Evolutionary conservation across 345 rosid species (phyloP).

Genomic region (Anastatica hierochuntica): DNA sequence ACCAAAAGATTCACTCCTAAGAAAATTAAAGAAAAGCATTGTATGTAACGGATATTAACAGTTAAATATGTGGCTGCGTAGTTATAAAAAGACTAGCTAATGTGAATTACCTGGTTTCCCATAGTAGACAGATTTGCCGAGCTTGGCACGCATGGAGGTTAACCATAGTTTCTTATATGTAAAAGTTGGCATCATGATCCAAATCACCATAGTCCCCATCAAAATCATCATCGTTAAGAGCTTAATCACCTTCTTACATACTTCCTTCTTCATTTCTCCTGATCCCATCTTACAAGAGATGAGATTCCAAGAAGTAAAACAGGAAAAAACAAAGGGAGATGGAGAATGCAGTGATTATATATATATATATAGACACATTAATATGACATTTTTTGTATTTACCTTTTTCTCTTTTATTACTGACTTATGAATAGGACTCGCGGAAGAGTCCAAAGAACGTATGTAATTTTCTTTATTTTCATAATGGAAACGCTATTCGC

Average conservation of each 20-base stretch:
- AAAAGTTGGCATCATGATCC: conserved; percentile 60
- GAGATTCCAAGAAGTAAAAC: neutral
- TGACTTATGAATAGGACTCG: too few relatives aligned
- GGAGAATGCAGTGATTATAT: too few relatives aligned
- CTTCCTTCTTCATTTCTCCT: conserved; percentile 12
- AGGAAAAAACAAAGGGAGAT: neutral
- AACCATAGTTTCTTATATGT: conserved; percentile 37
- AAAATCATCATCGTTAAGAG: conserved; percentile 27
- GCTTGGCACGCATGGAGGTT: conserved; percentile 28
- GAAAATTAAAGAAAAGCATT: neutral
- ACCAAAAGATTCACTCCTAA: conserved; percentile 37
- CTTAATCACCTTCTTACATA: conserved; percentile 30
- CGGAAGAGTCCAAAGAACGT: too few relatives aligned
- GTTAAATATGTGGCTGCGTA: too few relatives aligned
- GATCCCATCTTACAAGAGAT: neutral
- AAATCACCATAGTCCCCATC: conserved; percentile 47
- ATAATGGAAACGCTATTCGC: too few relatives aligned
- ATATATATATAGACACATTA: too few relatives aligned
- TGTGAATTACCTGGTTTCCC: conserved; percentile 30
- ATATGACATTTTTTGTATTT: too few relatives aligned
- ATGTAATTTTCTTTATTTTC: too few relatives aligned
- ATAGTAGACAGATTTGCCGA: conserved; percentile 34
- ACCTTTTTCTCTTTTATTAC: too few relatives aligned
- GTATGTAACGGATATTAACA: too few relatives aligned
- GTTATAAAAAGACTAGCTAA: too few relatives aligned